phyloP scores from a whole-genome alignment of 2,329 filamentous ascomycete species.

The Neophaeococcomyces mojaviensis region DNA sequence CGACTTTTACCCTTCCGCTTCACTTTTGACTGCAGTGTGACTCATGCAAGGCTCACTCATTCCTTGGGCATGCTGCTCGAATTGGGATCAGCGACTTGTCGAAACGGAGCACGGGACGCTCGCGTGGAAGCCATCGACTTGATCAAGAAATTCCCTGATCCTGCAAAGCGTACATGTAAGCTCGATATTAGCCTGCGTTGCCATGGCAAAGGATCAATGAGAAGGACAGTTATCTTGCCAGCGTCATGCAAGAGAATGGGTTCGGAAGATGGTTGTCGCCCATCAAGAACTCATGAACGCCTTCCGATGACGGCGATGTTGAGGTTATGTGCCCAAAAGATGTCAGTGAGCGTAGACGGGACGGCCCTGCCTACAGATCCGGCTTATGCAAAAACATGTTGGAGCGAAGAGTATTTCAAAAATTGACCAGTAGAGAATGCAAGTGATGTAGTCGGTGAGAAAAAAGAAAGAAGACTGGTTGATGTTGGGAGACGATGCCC shows the following conservation, averaged over 20 bases:
- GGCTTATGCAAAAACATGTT: not conserved
- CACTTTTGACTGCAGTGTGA: slow-evolving; percentile 3
- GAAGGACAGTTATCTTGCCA: not conserved
- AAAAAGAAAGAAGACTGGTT: not conserved
- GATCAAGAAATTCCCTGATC: slow-evolving; percentile 1
- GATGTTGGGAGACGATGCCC: not conserved
- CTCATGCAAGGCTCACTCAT: not conserved
- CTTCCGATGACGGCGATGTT: slow-evolving; percentile 1
- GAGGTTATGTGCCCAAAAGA: not conserved
- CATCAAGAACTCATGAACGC: not conserved
- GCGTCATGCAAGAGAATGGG: not conserved
- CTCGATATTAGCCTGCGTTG: not conserved
- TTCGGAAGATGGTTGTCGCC: not conserved
- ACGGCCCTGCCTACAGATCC: slow-evolving; percentile 1
- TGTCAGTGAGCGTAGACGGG: not conserved
- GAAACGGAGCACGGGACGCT: not conserved
- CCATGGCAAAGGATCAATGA: not conserved
- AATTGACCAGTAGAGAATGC: not conserved
- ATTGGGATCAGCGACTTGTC: slow-evolving; percentile 1
- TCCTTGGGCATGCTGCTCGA: not conserved
- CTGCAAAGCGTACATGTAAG: not conserved
- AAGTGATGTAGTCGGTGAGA: slow-evolving; percentile 5
- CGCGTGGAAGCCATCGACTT: not conserved
- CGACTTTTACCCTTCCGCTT: not conserved
- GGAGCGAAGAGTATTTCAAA: not conserved